Base-by-base conservation (phyloP, 78 protist genomes). In the Cavenderia fasciculata region DNA sequence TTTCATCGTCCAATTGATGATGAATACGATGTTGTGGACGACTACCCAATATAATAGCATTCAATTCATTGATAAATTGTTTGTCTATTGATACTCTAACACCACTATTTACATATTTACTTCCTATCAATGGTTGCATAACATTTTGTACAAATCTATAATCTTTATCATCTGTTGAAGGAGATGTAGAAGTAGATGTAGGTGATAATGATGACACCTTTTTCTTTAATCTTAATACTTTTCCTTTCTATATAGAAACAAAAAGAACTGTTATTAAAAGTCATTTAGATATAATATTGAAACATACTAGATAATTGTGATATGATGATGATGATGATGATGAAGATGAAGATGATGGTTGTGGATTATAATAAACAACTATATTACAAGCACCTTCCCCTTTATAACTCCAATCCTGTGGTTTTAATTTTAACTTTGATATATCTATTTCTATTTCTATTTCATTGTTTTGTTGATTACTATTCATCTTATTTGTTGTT, bases 331-430 rank as follows among this genome's bases (percentile, higher is more conserved):
- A n/a, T n/a, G n/a, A n/a, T n/a, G n/a, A n/a, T n/a, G n/a, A n/a
- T n/a, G n/a, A n/a, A n/a, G n/a, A n/a, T n/a, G n/a, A n/a, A n/a
- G n/a, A n/a, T n/a, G n/a, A n/a, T 47, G 12, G 12, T 12, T 47
- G 52, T 47, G 10, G 52, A 16, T 8, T 27, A 7, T 79, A 79
- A 25, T 65, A 68, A 19, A 79, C 21, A 6, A 79, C 89, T 31
- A 79, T 31, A 68, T 79, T 79, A 56, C 74, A 66, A 23, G 89
- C 89, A 21, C 89, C 89, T 21, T 79, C 89, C 0, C 89, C 77
- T 41, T 79, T 79, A n/a, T 79, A 79, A 0, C 19, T 7, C 89
- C 89, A 79, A 31, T 43, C 41, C 23, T 27, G 27, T 43, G 73
- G 38, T 21, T 4, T 16, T 6, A 12, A 49, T 49, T 49, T 18